phyloP scores from a whole-genome alignment of 345 rosid species.

The Diplotaxis tenuifolia region DNA sequence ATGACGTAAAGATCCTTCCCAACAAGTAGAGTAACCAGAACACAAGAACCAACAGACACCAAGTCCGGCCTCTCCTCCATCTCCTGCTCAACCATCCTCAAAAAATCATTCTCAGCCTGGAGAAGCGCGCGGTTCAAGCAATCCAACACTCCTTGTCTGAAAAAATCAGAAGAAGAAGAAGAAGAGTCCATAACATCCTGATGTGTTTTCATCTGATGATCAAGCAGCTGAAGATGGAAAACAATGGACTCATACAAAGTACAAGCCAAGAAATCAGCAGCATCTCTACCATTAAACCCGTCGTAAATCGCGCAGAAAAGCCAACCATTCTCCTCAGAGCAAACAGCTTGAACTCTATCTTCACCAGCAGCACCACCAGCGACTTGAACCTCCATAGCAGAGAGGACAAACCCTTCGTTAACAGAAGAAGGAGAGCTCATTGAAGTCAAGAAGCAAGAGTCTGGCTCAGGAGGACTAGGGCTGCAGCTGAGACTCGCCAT shows the following conservation, averaged over 20 bases:
- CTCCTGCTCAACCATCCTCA: conserved; percentile 94
- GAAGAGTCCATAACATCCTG: conserved; percentile 28
- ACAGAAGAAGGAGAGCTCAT: conserved; percentile 59
- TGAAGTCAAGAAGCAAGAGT: conserved; percentile 53
- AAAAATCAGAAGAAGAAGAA: conserved; percentile 42
- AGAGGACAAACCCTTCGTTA: conserved; percentile 59
- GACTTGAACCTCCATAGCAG: conserved; percentile 74
- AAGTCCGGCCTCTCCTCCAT: conserved; percentile 97
- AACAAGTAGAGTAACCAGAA: conserved; percentile 74
- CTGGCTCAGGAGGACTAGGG: conserved; percentile 58
- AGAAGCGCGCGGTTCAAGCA: conserved; percentile 71
- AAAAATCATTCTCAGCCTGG: conserved; percentile 86
- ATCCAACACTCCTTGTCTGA: conserved; percentile 65
- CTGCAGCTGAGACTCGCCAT: conserved; percentile 78
- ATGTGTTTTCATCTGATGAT: conserved; percentile 48
- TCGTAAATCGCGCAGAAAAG: conserved; percentile 89
- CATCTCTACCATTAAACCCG: conserved; percentile 97
- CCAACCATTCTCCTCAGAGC: conserved; percentile 96
- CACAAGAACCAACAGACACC: conserved; percentile 95
- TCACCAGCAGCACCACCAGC: conserved; percentile 99
- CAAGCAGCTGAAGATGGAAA: conserved; percentile 52
- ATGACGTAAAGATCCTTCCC: conserved; percentile 73
- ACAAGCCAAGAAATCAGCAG: conserved; percentile 96
- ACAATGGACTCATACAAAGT: conserved; percentile 79
- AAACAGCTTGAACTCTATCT: conserved; percentile 96